Base-by-base conservation (phyloP, 805 yeast genomes). In the Myxozyma kluyveri region DNA sequence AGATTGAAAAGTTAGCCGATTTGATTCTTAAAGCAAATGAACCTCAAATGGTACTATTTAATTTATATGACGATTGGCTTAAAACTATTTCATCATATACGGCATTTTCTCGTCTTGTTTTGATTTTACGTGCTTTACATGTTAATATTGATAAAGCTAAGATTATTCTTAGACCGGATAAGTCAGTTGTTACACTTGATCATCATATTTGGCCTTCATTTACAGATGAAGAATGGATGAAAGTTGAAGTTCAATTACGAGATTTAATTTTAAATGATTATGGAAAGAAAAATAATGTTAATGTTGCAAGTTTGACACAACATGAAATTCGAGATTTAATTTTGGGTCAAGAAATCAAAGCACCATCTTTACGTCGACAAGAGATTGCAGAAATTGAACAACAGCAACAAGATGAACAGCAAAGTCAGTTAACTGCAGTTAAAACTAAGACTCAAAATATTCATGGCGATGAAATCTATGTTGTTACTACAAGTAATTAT, bases 151-250 rank as follows among this genome's bases (percentile, higher is more conserved):
- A 88, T 47, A 77, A 81, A 56, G 80, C 96, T 0, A 85, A 84
- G 64, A 68, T 83, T 59, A 83, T 89, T 45, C 70, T 91, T 54
- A 74, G 86, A 7, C 90, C 96, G 0, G 95, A 88, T 61, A 75
- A 82, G 38, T 76, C 83, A 0, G 78, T 86, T 1, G 70, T 76
- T 2, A 85, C 93, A 0, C 77, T 82, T 61, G 83, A 80, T 32
- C 86, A 90, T 64, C 96, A 89, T 66, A 69, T 93, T 35, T 93
- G 99, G 99, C 99, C 99, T 2, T 74, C 93, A 0, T 82, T 89
- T 51, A 72, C 80, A 3, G 87, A 84, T 56, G 96, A 88, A 18
- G 95, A 88, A 69, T 93, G 99, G 99, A 79, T 86, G 44, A 83
- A 81, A 39, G 87, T 90, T 27, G 99, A 93, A 68, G 75, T 87